These are phyloP conservation scores for Discostella stelligera DNA, from an alignment of 352 stramenopile species.

Conservation along the genomic window DNA sequence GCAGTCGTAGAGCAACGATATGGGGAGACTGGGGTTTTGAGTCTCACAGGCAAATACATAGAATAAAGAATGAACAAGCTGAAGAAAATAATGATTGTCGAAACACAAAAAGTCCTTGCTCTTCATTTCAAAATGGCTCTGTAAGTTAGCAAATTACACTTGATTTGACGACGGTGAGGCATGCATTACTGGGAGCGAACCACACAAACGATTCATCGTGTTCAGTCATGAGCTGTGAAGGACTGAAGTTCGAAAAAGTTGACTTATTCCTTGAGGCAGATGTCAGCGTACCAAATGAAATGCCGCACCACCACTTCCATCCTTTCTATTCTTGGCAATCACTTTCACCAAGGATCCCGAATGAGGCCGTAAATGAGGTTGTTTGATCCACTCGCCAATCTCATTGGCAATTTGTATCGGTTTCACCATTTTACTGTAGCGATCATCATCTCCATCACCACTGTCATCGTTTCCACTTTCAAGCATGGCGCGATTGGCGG, in stretches of 20 bases:
- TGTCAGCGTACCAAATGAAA: slow-evolving; percentile 66
- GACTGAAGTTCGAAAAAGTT: neutral
- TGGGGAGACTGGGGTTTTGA: neutral
- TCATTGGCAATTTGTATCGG: slow-evolving; percentile 71
- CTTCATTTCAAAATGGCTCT: neutral
- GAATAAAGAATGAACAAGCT: neutral
- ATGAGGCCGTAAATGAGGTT: slow-evolving; percentile 65
- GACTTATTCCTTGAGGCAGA: neutral
- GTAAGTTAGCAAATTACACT: no score
- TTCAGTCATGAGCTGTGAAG: no score
- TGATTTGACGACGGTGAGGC: no score
- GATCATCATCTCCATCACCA: slow-evolving; percentile 12
- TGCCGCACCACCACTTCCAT: slow-evolving; percentile 49
- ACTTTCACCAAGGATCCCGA: slow-evolving; percentile 78
- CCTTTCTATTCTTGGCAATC: slow-evolving; percentile 43
- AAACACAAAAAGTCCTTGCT: neutral
- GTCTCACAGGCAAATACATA: neutral
- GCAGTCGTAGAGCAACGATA: slow-evolving; percentile 59
- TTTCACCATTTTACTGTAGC: slow-evolving; percentile 65
- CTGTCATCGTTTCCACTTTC: slow-evolving; percentile 34
- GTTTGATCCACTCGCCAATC: slow-evolving; percentile 68
- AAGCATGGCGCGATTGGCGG: slow-evolving; percentile 65
- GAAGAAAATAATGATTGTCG: neutral
- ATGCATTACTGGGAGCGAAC: no score
- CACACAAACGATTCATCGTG: no score